phyloP scores from a whole-genome alignment of 305 asterid genomes.

The Salvia sclarea region DNA sequence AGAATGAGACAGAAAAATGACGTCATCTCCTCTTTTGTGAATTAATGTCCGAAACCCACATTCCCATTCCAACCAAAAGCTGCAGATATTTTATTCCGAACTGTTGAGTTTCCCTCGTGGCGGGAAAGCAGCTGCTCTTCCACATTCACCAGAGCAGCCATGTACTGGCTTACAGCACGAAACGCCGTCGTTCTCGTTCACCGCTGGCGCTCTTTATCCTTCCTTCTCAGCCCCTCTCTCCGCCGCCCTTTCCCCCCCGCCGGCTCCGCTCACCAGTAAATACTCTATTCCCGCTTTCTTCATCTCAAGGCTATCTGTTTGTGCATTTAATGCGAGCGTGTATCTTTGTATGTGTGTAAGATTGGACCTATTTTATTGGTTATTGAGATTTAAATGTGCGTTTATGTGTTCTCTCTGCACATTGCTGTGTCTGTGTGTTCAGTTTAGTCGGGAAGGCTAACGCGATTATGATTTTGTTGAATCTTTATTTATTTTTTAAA shows the following conservation, averaged over 20 bases:
- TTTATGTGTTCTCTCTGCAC: slow-evolving; percentile 10
- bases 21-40: neutral
- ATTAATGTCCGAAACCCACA: slow-evolving; percentile 2
- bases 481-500: neutral
- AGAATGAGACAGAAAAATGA: too few species aligned
- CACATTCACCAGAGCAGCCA: neutral
- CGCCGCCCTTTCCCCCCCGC: slow-evolving; percentile 44
- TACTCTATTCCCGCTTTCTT: neutral
- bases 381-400: slow-evolving; percentile 16
- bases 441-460: neutral
- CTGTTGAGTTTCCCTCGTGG: slow-evolving; percentile 32
- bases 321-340: neutral
- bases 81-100: neutral
- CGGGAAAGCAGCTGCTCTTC: slow-evolving; percentile 47
- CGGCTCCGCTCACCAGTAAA: slow-evolving; percentile 44
- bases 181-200: slow-evolving; percentile 62
- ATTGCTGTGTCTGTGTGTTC: neutral
- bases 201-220: slow-evolving; percentile 62
- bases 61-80: neutral
- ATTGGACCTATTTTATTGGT: slow-evolving; percentile 5
- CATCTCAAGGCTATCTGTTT: neutral
- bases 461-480: neutral
- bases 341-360: slow-evolving; percentile 6
- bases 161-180: slow-evolving; percentile 59
- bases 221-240: slow-evolving; percentile 44